Evolutionary conservation across 2,329 filamentous ascomycete genomes (phyloP), one percentile per base, ranked within the genome.

Genomic region (Fusarium ambrosium): DNA sequence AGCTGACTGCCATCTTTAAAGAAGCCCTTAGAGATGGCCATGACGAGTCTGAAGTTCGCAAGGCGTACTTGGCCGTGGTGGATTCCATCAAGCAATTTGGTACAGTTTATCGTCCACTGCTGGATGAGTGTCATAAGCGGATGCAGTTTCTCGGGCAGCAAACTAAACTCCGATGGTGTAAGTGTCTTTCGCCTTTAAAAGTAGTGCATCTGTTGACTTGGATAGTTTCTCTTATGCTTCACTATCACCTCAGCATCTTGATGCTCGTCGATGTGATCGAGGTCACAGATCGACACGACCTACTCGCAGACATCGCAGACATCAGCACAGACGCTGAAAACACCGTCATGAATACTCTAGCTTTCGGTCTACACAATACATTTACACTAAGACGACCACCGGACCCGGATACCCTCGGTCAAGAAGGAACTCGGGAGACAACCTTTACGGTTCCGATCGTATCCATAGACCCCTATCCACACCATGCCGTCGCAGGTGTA

Each of bases 151-250:
- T 82, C 0, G 73, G 78, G 3, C 80, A 82, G 39, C 69, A 79
- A 45, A 80, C 79, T 4, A 80, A 78, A 24, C 74, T 82, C 16
- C 77, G 80, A 18, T 82, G 80, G 80, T 82, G 80, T 82, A 67
- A 65, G 80, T 68, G 24, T 14, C 10, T 4, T 9, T 11, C 2
- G 16, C 2, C 10, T 14, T 6, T 13, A 14, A 5, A 2, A 16
- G 1, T 7, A 11, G 2, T 4, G 3, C 2, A 11, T 1, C 0
- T 27, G 3, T 16, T 73, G 0, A 73, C 41, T 2, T 3, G 5
- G 10, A 16, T 22, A 80, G 80, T 81, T 63, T 81, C 79, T 18
- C 76, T 81, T 0, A 82, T 81, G 80, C 73, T 82, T 13, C 80
- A 82, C 45, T 82, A 81, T 32, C 78, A 82, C 27, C 74, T 82